Evolutionary conservation across 345 rosid genomes (phyloP), one percentile per base, ranked within the genome.

Genomic region (Combretum micranthum): DNA sequence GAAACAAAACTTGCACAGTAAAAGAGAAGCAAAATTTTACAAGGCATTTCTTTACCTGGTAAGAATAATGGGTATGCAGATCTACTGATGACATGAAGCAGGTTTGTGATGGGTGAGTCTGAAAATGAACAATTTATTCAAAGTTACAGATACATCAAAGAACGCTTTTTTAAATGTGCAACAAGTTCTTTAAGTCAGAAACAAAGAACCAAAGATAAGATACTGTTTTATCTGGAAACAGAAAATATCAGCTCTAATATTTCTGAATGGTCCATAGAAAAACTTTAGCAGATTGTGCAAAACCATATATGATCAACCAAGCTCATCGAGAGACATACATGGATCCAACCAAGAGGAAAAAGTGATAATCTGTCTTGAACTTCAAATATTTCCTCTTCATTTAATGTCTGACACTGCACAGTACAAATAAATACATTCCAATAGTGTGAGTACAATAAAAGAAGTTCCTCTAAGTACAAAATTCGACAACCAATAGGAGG

Each of bases 81-180:
- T 89, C 99, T 56, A 93, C 96, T 7, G 99, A 93, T 50, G 99
- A 93, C 99, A 89, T 93, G 80, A 93, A 93, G 75, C 95, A 93
- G 54, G 94, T 87, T 69, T 93, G 97, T 2, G 97, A 74, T 48
- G 99, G 99, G 66, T 93, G 97, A 16, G 99, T 93, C 99, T 93
- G 88, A 64, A 75, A 75, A 66, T 44, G 46, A 62, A 61, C 20
- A 72, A 69, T 64, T 59, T 60, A 57, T 11, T 50, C 15, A 11
- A 45, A 17, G 52, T 17, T 20, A 32, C 5, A 5, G 9, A 32
- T 32, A 32, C 9, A 32, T 32, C 39, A 32, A 32, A 32, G 39
- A 32, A 32, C 5, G 39, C 6, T 32, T 4, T 32, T 32, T 32
- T 1, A 32, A 1, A 32, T 7, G 0, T 32, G 39, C 39, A 32